Evolutionary conservation across 192 early-diverging fungal genomes (phyloP), one percentile per base, ranked within the genome.

Genomic region (Coemansia asiatica): DNA sequence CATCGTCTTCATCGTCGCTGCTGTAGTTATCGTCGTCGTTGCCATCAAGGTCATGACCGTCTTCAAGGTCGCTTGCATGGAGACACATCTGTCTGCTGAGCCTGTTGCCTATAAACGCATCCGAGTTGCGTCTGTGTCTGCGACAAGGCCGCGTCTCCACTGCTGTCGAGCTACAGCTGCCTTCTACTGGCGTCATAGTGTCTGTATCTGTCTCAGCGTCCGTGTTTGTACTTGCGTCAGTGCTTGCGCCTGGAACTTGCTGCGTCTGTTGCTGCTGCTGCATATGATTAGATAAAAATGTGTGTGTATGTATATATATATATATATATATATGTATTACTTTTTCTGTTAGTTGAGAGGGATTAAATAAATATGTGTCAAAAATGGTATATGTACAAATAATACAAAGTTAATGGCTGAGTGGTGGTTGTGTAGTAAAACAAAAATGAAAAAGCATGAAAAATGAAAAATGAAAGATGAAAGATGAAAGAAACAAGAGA

Each of bases 91-190:
- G 71, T 23, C 46, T 63, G 23, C 60, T 56, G 4, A 61, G 53
- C 38, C 38, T 58, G 54, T 53, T 67, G 23, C 63, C 71, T 7
- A 58, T 28, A 51, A 71, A 71, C 9, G 60, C 68, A 29, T 74
- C 77, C 19, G 77, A 74, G 66, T 66, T 68, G 44, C 72, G 55
- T 19, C 72, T 56, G 60, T 68, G 72, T 56, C 68, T 69, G 50
- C 69, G 65, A 49, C 77, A 80, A n/a, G 61, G 28, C 46, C 53
- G 51, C 51, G n/a, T 5, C 38, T 35, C 36, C 2, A 35, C 58
- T 16, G 9, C 53, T 22, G 49, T 54, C 59, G 57, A 57, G 51
- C 18, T 26, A 35, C 64, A 15, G 47, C n/a, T 59, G 57, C 58
- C 47, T 25, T 22, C 26, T 23, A 27, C 6, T 35, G 38, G 51